Base-by-base conservation (phyloP, 2,329 filamentous ascomycete genomes). In the Claviceps purpurea region DNA sequence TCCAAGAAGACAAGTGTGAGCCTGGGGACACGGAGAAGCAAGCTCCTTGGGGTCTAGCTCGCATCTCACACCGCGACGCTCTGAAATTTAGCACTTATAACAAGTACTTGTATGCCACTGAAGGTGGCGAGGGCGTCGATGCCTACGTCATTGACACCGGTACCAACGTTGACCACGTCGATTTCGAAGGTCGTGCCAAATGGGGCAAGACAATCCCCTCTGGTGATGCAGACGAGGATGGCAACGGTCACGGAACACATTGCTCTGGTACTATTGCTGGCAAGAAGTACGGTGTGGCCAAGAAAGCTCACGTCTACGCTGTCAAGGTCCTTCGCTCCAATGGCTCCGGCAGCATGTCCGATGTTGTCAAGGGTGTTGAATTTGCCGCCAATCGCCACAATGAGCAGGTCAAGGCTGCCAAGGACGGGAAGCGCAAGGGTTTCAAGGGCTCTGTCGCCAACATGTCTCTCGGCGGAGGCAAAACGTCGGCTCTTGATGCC, bases 401-500 rank as follows among this genome's bases (percentile, higher is more conserved):
- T 49, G 79, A 87, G 68, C 81, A 90, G 68, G 81, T 85, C 61
- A 79, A 85, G 70, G 75, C 74, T 56, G 87, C 87, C 64, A 94
- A 95, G 84, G 77, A 79, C 52, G 89, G 89, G 64, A 89, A 94
- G 77, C 83, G 82, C 72, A 87, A 97, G 85, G 87, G 86, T 68
- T 97, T 96, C 85, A 97, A 97, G 85, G 93, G 93, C 67, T 95
- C 89, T 59, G 86, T 91, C 66, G 93, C 94, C 76, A 98, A 98
- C 83, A 98, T 98, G 93, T 94, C 87, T 66, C 85, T 98, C 54
- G 93, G 93, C 66, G 93, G 93, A 75, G 93, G 93, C 77, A 97
- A 96, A 79, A 96, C 91, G 56, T 79, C 82, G 60, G 84, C 89
- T 64, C 84, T 98, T 52, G 93, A 98, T 67, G 79, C 85, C 59